Base-by-base conservation (phyloP, 2,329 filamentous ascomycete species). In the Stemphylium vesicarium region DNA sequence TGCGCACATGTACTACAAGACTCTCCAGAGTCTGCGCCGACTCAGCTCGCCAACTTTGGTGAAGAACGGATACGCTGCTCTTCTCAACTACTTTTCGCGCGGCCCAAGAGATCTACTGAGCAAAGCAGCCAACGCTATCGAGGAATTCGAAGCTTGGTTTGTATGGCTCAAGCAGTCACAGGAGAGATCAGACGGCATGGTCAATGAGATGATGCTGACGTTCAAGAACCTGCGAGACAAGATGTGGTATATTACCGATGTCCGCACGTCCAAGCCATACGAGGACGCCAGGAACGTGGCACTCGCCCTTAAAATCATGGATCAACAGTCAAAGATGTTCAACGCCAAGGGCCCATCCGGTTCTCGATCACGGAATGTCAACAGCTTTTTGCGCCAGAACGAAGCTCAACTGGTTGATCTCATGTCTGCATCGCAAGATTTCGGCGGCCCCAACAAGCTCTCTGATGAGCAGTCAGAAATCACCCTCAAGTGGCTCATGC, bases 241-340 rank as follows among this genome's bases (percentile, higher is more conserved):
- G 81, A 96, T 98, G 91, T 99, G 95, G 95, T 99, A 96, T 73
- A 90, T 95, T 56, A 94, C 91, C 1, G 92, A 97, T 73, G 93
- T 98, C 24, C 89, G 91, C 59, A 93, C 94, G 66, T 97, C 95
- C 4, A 90, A 88, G 43, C 86, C 88, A 9, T 98, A 97, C 68
- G 91, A 95, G 56, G 89, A 96, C 64, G 92, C 91, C 35, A 88
- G 88, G 54, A 91, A 94, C 61, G 88, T 98, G 41, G 91, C 92
- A 5, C 84, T 90, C 56, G 95, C 94, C 4, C 80, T 99, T 44
- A 96, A 95, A 75, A 92, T 90, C 7, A 98, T 99, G 95, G 90
- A 88, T 58, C 82, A 86, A 55, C 72, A 79, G 5, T 75, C 74
- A 46, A 79, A 78, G 61, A 71, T 72, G 8, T 65, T 72, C 11